Conservation (phyloP, 768 basidiomycete species). For the Podaxis rugospora region DNA sequence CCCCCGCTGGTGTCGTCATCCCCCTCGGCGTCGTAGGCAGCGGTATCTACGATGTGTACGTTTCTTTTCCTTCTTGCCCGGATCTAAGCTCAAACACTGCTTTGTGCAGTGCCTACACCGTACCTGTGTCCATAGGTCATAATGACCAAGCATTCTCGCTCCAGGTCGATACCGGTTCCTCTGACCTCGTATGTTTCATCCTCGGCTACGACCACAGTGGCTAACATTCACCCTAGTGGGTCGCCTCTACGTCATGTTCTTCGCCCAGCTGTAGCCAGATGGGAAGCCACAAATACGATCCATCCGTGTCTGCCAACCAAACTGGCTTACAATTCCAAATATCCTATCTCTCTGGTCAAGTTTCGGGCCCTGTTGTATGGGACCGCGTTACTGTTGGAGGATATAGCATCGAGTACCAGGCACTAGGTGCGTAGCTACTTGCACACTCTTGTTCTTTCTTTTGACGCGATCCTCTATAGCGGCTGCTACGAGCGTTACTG, state of each 20-base stretch:
- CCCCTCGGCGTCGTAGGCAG: conserved; percentile 51
- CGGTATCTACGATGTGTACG: conserved; percentile 58
- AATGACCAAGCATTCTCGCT: conserved; percentile 48
- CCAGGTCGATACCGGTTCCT: conserved; percentile 80
- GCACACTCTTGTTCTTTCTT: not conserved
- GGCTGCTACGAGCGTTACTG: conserved; percentile 48
- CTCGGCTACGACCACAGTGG: conserved; percentile 27
- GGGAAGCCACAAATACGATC: conserved; percentile 50
- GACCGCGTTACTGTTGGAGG: conserved; percentile 60
- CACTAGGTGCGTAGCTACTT: conserved; percentile 47
- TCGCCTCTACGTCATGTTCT: conserved; percentile 63
- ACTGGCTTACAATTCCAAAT: conserved; percentile 46
- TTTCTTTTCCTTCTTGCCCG: conserved; percentile 14
- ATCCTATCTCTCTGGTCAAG: conserved; percentile 54
- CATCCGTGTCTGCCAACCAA: conserved; percentile 33
- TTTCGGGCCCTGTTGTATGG: conserved; percentile 65
- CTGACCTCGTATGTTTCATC: conserved; percentile 59
- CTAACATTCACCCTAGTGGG: conserved; percentile 35
- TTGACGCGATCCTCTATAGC: conserved; percentile 30
- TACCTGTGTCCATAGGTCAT: conserved; percentile 53
- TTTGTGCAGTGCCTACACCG: conserved; percentile 54
- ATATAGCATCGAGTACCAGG: conserved; percentile 62
- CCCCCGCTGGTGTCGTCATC: conserved; percentile 55
- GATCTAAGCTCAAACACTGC: conserved; percentile 1
- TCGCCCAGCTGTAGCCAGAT: conserved; percentile 46